Evolutionary conservation across 2,329 filamentous ascomycete genomes (phyloP).

Genomic region (Fusarium fracticaudum): DNA sequence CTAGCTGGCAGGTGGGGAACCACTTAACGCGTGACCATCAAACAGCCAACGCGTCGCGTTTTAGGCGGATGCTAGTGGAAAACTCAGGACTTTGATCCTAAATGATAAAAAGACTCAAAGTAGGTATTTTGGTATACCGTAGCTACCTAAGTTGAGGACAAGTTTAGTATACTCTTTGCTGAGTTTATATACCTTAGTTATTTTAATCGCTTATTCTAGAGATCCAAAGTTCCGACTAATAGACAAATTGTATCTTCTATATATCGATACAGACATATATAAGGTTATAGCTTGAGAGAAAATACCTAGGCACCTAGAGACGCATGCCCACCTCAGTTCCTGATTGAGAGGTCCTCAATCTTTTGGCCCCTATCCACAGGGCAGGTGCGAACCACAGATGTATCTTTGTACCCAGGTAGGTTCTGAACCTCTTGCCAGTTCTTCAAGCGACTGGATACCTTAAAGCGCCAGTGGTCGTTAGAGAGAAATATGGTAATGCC

Average conservation of each 20-base stretch:
- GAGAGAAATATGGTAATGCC: neutral
- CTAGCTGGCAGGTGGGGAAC: constrained; percentile 14
- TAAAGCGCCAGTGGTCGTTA: neutral
- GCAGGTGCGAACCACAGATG: neutral
- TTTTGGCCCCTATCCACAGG: neutral
- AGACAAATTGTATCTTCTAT: neutral
- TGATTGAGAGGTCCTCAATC: neutral
- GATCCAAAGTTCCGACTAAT: neutral
- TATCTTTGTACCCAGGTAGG: neutral
- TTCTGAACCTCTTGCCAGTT: neutral
- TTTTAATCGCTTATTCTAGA: neutral
- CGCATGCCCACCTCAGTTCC: neutral
- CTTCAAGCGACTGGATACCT: neutral
- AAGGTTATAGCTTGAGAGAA: neutral
- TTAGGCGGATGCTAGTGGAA: neutral
- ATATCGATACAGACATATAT: neutral
- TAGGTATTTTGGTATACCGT: too few relatives aligned
- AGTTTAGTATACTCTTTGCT: neutral
- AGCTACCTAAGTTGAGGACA: too few relatives aligned
- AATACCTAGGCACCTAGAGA: neutral
- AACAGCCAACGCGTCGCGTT: constrained; percentile 23
- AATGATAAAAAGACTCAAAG: neutral
- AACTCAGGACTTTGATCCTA: neutral
- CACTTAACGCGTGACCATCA: constrained; percentile 30
- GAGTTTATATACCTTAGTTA: neutral